Base-by-base conservation (phyloP, 257 asterid species). In the Jacaranda mimosifolia region DNA sequence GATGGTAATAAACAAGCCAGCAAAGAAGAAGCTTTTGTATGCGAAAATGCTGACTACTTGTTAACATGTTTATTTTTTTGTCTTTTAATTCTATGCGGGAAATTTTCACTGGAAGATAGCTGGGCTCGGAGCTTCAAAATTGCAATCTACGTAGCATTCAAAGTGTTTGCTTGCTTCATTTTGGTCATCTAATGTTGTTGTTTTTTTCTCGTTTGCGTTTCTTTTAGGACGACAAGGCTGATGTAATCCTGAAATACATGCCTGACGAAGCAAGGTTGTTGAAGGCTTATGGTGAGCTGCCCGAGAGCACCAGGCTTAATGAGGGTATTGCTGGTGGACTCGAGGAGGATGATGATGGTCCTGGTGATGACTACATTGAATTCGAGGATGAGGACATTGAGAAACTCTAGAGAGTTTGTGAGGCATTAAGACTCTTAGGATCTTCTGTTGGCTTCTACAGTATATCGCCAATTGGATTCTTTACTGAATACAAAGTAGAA, bases 361-460 rank as follows among this genome's bases (percentile, higher is more conserved):
- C 78, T 7, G 91, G 71, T 1, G 97, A 91, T 1, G 97, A 90
- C 51, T 94, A 91, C 86, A 76, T 94, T 26, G 97, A 94, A 76
- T 94, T 94, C 14, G 98, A 91, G 91, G 98, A 94, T 13, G 98
- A 90, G 73, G 97, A 91, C 80, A 91, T 94, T 10, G 98, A 94
- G 81, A 94, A 91, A 79, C 95, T 94, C 85, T 94, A 79, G 74
- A 76, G 55, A 17, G 49, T 57, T 67, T 45, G 17, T 43, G 40
- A 59, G 43, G 32, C 5, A 17, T 78, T 59, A 60, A 40, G 17
- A 36, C 63, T 26, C 26, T 69, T 40, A 63, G 49, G 73, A 57
- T 74, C 63, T 43, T 59, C 7, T 55, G 38, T 75, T 71, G 70
- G 45, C 58, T 76, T 3, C 32, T 40, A 9, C 38, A 13, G 45